Evolutionary conservation across 2,329 filamentous ascomycete genomes (phyloP).

Genomic region (Aspergillus tanneri): DNA sequence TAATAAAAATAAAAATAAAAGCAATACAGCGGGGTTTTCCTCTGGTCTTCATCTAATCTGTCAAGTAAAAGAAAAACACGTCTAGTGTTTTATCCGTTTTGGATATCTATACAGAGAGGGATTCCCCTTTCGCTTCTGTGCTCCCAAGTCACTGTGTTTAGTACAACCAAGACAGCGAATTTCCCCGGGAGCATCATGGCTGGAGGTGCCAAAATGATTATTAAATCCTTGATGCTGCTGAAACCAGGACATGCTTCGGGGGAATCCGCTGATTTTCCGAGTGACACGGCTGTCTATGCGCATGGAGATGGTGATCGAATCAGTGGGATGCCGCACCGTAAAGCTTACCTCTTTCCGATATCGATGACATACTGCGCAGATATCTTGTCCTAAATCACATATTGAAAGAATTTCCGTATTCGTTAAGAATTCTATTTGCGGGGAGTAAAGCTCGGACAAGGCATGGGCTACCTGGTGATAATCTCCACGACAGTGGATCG

Average conservation of each 20-base stretch:
- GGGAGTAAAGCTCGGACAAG: conserved; percentile 5
- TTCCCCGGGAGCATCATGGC: conserved; percentile 13
- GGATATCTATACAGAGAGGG: no score
- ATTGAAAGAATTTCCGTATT: conserved; percentile 7
- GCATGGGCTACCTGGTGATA: conserved; percentile 6
- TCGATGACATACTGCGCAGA: conserved; percentile 8
- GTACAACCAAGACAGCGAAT: conserved; percentile 5
- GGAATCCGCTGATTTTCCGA: conserved; percentile 17
- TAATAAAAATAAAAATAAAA: no score
- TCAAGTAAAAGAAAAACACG: no score
- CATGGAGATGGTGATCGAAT: conserved; percentile 7
- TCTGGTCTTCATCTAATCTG: no score
- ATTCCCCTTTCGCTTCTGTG: neutral
- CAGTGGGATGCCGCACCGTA: conserved; percentile 8
- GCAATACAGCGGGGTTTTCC: no score
- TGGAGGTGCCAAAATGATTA: conserved; percentile 7
- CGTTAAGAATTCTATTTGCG: conserved; percentile 9
- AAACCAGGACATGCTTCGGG: conserved; percentile 16
- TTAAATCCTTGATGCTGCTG: conserved; percentile 10
- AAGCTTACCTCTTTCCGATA: conserved; percentile 10
- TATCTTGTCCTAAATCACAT: conserved; percentile 7
- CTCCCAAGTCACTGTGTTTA: neutral
- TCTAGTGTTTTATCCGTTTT: no score
- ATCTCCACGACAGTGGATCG: conserved; percentile 12
- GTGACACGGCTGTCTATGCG: conserved; percentile 1